Percentiles rank a stretch among this genome's conserved stretches.
Evolutionary conservation across 768 basidiomycete genomes (phyloP).

Genomic region (Leccinum barrowsii): DNA sequence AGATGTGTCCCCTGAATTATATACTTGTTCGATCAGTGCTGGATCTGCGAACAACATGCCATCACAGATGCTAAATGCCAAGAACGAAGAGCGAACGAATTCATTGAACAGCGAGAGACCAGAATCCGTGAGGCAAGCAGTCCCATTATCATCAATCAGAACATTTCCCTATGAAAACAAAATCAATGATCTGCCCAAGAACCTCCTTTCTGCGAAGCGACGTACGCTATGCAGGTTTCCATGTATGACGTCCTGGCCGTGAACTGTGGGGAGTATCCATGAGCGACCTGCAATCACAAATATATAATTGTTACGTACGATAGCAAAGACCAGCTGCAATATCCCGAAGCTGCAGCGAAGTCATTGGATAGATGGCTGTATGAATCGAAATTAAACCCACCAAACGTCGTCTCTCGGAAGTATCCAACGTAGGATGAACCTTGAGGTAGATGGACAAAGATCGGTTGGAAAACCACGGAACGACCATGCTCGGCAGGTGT

Average conservation of each 20-base stretch:
- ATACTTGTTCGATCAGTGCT: conserved; percentile 15
- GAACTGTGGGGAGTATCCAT: conserved; percentile 12
- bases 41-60: conserved; percentile 48
- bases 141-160: conserved; percentile 36
- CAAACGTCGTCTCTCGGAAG: conserved; percentile 3
- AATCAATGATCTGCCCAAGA: not conserved
- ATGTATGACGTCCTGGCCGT: conserved; percentile 27
- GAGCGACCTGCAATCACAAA: not conserved
- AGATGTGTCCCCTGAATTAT: not conserved
- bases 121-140: conserved; percentile 48
- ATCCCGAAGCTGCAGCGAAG: conserved; percentile 17
- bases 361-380: not conserved
- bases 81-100: conserved; percentile 25
- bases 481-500: conserved; percentile 28
- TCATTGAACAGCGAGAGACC: conserved; percentile 34
- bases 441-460: conserved; percentile 24
- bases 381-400: conserved; percentile 4
- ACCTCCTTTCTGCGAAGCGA: not conserved
- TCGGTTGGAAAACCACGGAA: conserved; percentile 31
- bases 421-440: not conserved
- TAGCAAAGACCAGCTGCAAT: conserved; percentile 22
- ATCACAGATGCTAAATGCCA: conserved; percentile 35
- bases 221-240: conserved; percentile 37
- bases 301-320: conserved; percentile 14
- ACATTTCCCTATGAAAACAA: conserved; percentile 34